Conservation (phyloP, 2,329 filamentous ascomycete species). For the Diaporthe nobilis region DNA sequence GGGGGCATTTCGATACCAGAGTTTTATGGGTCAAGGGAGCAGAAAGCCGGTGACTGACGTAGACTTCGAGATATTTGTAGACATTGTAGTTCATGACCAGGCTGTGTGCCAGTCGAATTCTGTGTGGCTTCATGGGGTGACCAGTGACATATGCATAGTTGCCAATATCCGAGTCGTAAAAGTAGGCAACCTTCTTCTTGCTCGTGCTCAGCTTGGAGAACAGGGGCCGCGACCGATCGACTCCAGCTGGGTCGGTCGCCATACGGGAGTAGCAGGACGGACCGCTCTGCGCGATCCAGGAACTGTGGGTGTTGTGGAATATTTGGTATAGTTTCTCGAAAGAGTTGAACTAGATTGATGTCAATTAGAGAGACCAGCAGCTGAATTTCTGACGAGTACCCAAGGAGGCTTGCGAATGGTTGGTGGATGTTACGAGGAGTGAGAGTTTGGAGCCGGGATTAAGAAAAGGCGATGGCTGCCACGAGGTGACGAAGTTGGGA, state of each 20-base stretch:
- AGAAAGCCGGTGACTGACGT: slow-evolving; percentile 72
- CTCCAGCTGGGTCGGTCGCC: slow-evolving; percentile 52
- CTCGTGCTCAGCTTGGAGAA: slow-evolving; percentile 59
- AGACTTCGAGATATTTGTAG: slow-evolving; percentile 97
- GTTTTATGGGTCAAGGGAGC: slow-evolving; percentile 59
- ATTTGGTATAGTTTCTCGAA: background rate
- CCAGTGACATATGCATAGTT: slow-evolving; percentile 98
- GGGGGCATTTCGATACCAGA: slow-evolving; percentile 48
- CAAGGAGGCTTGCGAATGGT: background rate
- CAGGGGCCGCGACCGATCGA: slow-evolving; percentile 61
- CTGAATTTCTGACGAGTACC: background rate
- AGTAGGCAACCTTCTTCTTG: slow-evolving; percentile 92
- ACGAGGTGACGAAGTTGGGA: slow-evolving; percentile 17
- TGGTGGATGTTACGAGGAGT: background rate
- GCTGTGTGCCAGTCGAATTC: slow-evolving; percentile 93
- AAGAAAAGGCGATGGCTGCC: slow-evolving; percentile 2
- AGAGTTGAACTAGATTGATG: background rate
- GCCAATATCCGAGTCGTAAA: slow-evolving; percentile 98
- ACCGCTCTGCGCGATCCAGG: slow-evolving; percentile 2
- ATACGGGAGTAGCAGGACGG: slow-evolving; percentile 36
- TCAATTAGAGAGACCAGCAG: background rate
- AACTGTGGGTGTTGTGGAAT: background rate
- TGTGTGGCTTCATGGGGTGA: slow-evolving; percentile 99
- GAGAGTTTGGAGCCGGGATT: background rate
- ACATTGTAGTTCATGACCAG: slow-evolving; percentile 96